Conservation (phyloP, 2,329 filamentous ascomycete species). For the Botryotinia narcissicola region DNA sequence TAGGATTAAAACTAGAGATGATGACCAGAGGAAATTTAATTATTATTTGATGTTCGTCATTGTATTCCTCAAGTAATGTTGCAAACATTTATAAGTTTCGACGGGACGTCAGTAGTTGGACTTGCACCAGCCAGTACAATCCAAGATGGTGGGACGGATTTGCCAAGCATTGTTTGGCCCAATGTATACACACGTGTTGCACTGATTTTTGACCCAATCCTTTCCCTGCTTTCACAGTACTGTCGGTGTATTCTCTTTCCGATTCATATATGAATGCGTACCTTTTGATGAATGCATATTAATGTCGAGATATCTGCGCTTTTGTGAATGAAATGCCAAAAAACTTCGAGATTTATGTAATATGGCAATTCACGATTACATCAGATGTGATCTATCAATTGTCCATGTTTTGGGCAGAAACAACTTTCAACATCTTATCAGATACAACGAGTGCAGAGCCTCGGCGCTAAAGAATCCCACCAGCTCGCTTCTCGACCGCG, state of each 20-base stretch:
- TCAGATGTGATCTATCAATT: background rate
- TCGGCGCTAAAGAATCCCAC: background rate
- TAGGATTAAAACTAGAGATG: background rate
- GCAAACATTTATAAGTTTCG: background rate
- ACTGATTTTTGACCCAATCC: background rate
- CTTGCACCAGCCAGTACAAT: background rate
- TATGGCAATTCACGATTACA: background rate
- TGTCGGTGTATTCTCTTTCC: background rate
- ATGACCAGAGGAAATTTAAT: rapidly evolving
- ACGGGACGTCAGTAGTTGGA: background rate
- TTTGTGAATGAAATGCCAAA: background rate
- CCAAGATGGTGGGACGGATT: background rate
- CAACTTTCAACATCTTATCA: background rate
- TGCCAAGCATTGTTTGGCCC: background rate
- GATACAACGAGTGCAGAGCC: background rate
- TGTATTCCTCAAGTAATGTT: background rate
- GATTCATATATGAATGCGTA: background rate
- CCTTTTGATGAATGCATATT: background rate
- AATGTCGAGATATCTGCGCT: background rate
- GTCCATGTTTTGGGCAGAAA: rapidly evolving
- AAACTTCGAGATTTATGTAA: background rate
- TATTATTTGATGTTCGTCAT: background rate
- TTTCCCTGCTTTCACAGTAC: background rate
- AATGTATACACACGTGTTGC: background rate
- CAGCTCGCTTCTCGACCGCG: background rate